A percentile compares a stretch with the other conserved stretches of the same genome.
These are phyloP conservation scores for Aureobasidium sp. DNA, from an alignment of 2,329 filamentous ascomycete genomes.

Conservation along the genomic window DNA sequence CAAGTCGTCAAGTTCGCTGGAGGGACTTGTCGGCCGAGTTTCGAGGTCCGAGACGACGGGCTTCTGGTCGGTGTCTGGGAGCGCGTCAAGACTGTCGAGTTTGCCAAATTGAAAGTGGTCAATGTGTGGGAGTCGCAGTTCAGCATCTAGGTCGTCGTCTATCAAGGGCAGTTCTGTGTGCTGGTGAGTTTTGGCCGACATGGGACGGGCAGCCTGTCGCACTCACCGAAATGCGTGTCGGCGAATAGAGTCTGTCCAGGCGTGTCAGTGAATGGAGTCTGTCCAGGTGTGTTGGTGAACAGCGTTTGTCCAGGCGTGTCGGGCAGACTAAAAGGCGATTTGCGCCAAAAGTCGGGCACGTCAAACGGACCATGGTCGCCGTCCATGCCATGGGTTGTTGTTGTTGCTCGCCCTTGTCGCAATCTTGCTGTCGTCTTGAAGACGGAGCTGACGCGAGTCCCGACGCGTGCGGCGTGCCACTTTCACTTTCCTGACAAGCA, in stretches of 20 bases:
- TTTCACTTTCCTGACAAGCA: neutral
- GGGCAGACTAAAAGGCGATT: slow-evolving; percentile 1
- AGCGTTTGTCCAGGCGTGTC: slow-evolving; percentile 6
- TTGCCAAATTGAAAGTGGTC: slow-evolving; percentile 33
- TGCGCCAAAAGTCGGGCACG: slow-evolving; percentile 18
- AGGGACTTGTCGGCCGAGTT: neutral
- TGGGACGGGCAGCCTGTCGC: neutral
- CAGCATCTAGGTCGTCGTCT: slow-evolving; percentile 9
- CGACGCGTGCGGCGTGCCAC: neutral
- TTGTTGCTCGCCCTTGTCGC: neutral
- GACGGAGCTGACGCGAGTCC: neutral
- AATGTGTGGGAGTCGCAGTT: slow-evolving; percentile 27
- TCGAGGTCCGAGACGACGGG: neutral
- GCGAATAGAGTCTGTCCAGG: slow-evolving; percentile 11
- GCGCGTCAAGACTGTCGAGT: slow-evolving; percentile 27
- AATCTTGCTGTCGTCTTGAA: neutral
- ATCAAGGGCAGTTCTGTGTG: slow-evolving; percentile 12
- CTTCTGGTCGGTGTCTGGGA: slow-evolving; percentile 9
- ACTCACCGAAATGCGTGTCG: slow-evolving; percentile 5
- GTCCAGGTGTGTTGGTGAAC: slow-evolving; percentile 7
- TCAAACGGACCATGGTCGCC: slow-evolving; percentile 17
- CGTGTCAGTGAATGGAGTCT: slow-evolving; percentile 11
- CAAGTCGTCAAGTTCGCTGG: slow-evolving; percentile 26
- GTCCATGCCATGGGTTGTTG: neutral
- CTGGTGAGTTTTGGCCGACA: neutral